Conservation (phyloP, 495 filamentous ascomycete genomes). For the Pseudomonodictys pantanalensis region DNA sequence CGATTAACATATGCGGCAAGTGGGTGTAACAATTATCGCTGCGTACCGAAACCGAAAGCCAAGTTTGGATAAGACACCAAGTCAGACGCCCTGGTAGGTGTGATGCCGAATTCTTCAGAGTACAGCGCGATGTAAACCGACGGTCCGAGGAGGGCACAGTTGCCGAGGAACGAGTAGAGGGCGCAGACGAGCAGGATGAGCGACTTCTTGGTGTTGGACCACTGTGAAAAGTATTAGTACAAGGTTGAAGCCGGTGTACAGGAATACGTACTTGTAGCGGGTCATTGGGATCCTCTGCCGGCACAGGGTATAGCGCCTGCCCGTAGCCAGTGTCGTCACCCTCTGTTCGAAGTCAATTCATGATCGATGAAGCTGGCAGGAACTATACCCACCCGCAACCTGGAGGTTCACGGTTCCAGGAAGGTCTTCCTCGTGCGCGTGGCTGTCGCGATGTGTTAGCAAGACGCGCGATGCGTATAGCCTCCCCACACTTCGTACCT, state of each 20-base stretch:
- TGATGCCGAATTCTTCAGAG: constrained; percentile 53
- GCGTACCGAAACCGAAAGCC: constrained; percentile 58
- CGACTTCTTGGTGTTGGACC: constrained; percentile 58
- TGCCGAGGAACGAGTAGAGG: constrained; percentile 61
- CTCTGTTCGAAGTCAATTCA: constrained; percentile 41
- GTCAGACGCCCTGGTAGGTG: constrained; percentile 51
- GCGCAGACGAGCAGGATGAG: constrained; percentile 59
- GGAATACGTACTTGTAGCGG: constrained; percentile 44
- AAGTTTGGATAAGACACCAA: constrained; percentile 62
- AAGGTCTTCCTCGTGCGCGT: constrained; percentile 57
- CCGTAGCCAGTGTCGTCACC: constrained; percentile 61
- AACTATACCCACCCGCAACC: constrained; percentile 28
- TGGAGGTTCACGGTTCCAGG: constrained; percentile 58
- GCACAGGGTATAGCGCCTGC: constrained; percentile 61
- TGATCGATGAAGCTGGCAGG: constrained; percentile 30
- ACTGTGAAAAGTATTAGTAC: constrained; percentile 38
- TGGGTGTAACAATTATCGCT: constrained; percentile 34
- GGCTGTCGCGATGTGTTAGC: constrained; percentile 37
- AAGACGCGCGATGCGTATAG: background rate
- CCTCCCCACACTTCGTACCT: background rate
- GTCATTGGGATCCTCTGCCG: constrained; percentile 62
- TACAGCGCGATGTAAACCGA: constrained; percentile 60
- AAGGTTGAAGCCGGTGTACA: background rate
- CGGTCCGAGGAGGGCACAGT: constrained; percentile 56
- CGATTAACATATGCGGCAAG: no score